Percentiles rank a stretch among this genome's conserved stretches.
Evolutionary conservation across 2,329 filamentous ascomycete genomes (phyloP).

Genomic region (Pezizomycotina sp.): DNA sequence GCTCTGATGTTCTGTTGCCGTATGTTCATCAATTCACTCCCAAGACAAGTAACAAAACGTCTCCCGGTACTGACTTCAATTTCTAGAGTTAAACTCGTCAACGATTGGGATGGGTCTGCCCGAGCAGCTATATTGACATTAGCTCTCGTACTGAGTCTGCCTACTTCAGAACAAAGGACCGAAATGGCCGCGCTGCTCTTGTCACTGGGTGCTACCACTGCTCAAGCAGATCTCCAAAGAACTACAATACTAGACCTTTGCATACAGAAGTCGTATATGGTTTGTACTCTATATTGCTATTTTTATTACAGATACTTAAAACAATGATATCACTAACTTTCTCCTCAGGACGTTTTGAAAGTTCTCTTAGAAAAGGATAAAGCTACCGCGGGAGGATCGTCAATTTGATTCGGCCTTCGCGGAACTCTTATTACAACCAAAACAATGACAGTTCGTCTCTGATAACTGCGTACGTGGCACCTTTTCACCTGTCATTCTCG

Average conservation of each 20-base stretch:
- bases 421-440: not conserved
- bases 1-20: conserved; percentile 64
- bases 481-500: not conserved
- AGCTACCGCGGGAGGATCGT: conserved; percentile 14
- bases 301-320: conserved; percentile 2
- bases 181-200: conserved; percentile 48
- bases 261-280: conserved; percentile 42
- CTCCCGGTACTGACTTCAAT: conserved; percentile 24
- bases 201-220: conserved; percentile 51
- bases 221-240: conserved; percentile 47
- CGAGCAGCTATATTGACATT: conserved; percentile 51
- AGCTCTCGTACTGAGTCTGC: conserved; percentile 48
- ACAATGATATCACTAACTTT: not conserved
- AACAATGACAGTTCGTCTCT: not conserved
- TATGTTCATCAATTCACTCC: conserved; percentile 37
- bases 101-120: conserved; percentile 33
- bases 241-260: conserved; percentile 49
- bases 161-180: conserved; percentile 35
- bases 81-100: conserved; percentile 10
- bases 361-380: conserved; percentile 29
- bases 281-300: conserved; percentile 12
- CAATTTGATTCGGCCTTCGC: not conserved
- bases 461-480: not conserved
- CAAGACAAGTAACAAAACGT: conserved; percentile 7
- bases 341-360: conserved; percentile 33